Conservation (phyloP, 2,329 filamentous ascomycete species). For the Nakataea oryzae region DNA sequence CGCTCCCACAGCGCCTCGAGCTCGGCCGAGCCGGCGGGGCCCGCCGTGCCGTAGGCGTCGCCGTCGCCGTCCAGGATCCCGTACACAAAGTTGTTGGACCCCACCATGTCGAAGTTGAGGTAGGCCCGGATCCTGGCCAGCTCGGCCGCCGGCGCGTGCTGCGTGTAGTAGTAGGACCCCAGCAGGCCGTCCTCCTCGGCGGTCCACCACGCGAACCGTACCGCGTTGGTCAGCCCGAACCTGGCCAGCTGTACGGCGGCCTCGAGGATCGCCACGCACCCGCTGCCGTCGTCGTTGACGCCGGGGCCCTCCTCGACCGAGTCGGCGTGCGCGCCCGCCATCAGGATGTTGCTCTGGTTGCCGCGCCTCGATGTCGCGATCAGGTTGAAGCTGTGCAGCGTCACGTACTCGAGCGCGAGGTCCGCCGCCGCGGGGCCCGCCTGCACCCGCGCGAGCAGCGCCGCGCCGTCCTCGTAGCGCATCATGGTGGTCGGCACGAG, state of each 20-base stretch:
- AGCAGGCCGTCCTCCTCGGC: constrained; percentile 46
- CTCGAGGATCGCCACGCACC: constrained; percentile 46
- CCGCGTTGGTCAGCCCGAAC: constrained; percentile 39
- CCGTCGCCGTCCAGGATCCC: constrained; percentile 40
- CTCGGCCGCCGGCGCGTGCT: constrained; percentile 29
- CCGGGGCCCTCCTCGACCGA: constrained; percentile 50
- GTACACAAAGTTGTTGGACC: constrained; percentile 31
- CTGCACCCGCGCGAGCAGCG: constrained; percentile 18
- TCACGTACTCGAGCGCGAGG: constrained; percentile 9
- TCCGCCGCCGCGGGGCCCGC: constrained; percentile 16
- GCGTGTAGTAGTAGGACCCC: constrained; percentile 43
- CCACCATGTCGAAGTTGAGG: constrained; percentile 48
- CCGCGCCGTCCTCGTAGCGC: constrained; percentile 30
- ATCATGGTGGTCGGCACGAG: constrained; percentile 45
- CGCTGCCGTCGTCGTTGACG: constrained; percentile 57
- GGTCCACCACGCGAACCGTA: constrained; percentile 54
- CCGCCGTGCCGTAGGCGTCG: constrained; percentile 39
- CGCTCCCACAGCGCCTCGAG: constrained; percentile 40
- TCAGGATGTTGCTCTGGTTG: constrained; percentile 46
- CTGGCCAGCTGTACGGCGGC: constrained; percentile 50
- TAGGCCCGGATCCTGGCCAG: constrained; percentile 40
- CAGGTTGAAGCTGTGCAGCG: constrained; percentile 35
- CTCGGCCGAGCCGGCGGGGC: constrained; percentile 43
- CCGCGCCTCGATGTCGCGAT: constrained; percentile 49
- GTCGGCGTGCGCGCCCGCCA: constrained; percentile 51